Percentiles rank a stretch among this genome's conserved stretches.
Evolutionary conservation across 257 asterid species (phyloP).

Genomic region (Marsdenia floribunda): DNA sequence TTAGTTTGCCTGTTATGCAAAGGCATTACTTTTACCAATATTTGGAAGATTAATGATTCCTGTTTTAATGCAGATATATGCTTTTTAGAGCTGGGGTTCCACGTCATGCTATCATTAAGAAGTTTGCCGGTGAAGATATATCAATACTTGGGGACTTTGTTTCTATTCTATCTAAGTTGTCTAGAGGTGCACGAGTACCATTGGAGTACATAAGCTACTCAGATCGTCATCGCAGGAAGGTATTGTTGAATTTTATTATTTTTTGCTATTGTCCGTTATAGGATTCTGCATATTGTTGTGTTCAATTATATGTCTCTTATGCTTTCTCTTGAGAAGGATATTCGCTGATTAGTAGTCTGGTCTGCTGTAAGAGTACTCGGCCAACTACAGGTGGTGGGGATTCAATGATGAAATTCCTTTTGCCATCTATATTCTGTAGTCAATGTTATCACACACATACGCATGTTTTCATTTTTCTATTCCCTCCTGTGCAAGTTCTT

Average conservation of each 20-base stretch:
- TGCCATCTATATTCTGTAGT: background rate
- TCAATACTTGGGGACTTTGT: conserved; percentile 75
- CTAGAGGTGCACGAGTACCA: conserved; percentile 95
- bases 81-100: conserved; percentile 95
- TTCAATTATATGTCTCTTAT: background rate
- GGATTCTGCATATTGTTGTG: background rate
- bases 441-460: background rate
- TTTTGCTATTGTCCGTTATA: background rate
- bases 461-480: background rate
- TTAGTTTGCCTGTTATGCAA: background rate
- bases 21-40: conserved; percentile 5
- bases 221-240: conserved; percentile 97
- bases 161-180: conserved; percentile 67
- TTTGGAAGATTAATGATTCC: conserved; percentile 11
- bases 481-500: background rate
- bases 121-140: conserved; percentile 93
- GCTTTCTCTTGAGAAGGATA: background rate
- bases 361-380: background rate
- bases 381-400: background rate
- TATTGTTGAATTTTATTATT: conserved; percentile 19
- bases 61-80: conserved; percentile 63
- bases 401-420: background rate
- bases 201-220: conserved; percentile 74
- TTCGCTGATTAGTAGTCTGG: background rate
- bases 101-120: conserved; percentile 90